Evolutionary conservation across 2,329 filamentous ascomycete genomes (phyloP), one percentile per base, ranked within the genome.

Genomic region (Ophiostoma sp.): DNA sequence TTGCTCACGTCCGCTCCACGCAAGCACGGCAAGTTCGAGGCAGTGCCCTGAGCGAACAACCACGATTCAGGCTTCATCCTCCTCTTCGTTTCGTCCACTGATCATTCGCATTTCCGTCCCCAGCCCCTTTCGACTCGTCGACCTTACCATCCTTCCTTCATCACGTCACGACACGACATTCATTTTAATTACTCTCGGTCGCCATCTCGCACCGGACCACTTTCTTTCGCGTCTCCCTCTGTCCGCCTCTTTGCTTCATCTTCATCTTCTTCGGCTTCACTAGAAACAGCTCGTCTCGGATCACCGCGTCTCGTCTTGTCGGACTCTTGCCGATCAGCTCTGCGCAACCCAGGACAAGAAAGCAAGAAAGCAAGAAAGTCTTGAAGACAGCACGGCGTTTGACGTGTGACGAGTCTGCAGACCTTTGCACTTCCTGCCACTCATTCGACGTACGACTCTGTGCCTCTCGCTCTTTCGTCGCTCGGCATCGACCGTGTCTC

Each of bases 401-500:
- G 18, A 55, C 49, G 49, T 55, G 49, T 55, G n/a, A 55, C 49
- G 11, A 55, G 49, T 55, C 49, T 55, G 49, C 55, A 60, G 18
- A 60, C 55, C 38, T 38, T 16, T 2, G 9, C 49, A 55, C 49
- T 55, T 36, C 49, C 49, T 36, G 49, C 49, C 27, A 60, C 55
- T 6, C 12, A 11, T 14, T 14, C 5, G 27, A 16, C 55, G 27
- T 60, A 27, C 27, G 55, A 60, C 55, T 36, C 55, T 60, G 55
- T 40, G n/a, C 27, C 55, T 60, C 55, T 18, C 27, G 12, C 55
- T 18, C 7, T 40, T 36, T 36, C 41, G 8, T 16, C 16, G n/a
- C 12, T 42, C 49, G 62, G n/a, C n/a, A 47, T 65, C 55, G 67
- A 68, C 58, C 49, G 67, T 52, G 16, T 68, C 64, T 62, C 67